Evolutionary conservation across 441 rosid genomes (phyloP), one percentile per base, ranked within the genome.

Genomic region (Erodium texanum): DNA sequence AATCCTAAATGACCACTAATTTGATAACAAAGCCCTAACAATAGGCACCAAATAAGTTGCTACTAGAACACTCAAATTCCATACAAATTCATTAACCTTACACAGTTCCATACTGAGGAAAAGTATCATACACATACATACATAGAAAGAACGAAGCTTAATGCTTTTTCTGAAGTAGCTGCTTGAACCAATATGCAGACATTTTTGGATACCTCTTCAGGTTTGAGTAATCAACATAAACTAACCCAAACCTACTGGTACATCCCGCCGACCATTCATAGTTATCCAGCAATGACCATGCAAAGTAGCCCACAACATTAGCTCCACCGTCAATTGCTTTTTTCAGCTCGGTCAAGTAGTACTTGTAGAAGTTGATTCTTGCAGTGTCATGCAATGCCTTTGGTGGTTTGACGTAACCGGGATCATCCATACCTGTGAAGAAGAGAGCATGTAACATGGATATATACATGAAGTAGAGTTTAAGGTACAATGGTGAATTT

Each of bases 211-310:
- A 81, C 75, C 98, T 85, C 84, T 82, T 86, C 34, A 89, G 85
- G 62, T 70, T 89, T 64, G 67, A 23, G 78, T 70, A 88, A 72
- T 94, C 94, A 24, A 94, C 86, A 73, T 88, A 94, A 22, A 94
- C 97, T 15, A 94, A 87, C 61, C 97, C 98, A 1, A 94, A 94
- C 80, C 97, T 85, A n/a, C 97, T 84, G 61, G 98, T 94, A 82
- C 88, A 94, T 63, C 97, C 98, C 27, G 73, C 82, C 70, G 78
- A 72, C 99, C 99, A 94, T 76, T 94, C 98, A 11, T 89, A 94
- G 81, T 94, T 94, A 74, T 94, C 98, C 0, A 94, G 88, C 87
- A 94, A 73, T 2, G 98, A 88, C 99, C 99, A 94, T 0, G 94
- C 98, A 36, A 94, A 94, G 78, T 92, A 94, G 22, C 97, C 99